Evolutionary conservation across 305 asterid species (phyloP).

Genomic region (Fraxinus angustifolia): DNA sequence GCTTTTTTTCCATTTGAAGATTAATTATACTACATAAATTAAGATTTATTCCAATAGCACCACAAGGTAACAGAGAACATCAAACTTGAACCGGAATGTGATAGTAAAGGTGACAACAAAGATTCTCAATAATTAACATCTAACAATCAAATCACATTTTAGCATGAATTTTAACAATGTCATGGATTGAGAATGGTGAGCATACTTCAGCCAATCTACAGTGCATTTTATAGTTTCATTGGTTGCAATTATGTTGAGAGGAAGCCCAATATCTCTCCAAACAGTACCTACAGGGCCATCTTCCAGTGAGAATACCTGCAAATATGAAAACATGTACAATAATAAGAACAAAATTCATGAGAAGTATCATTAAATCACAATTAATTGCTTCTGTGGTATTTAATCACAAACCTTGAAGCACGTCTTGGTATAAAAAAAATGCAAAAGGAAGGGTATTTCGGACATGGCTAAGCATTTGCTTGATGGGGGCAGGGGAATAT

Average conservation of each 20-base stretch:
- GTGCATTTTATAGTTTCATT: slow-evolving; percentile 42
- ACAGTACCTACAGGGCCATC: slow-evolving; percentile 61
- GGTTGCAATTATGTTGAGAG: slow-evolving; percentile 39
- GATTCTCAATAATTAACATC: not conserved
- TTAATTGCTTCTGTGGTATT: not conserved
- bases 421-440: not conserved
- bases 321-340: not conserved
- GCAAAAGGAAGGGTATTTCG: not conserved
- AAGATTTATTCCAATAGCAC: not conserved
- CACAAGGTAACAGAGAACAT: not conserved
- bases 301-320: slow-evolving; percentile 74
- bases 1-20: not conserved
- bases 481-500: not conserved
- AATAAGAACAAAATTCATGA: not conserved
- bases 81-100: not conserved
- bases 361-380: not conserved
- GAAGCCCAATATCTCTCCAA: slow-evolving; percentile 63
- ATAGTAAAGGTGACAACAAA: not conserved
- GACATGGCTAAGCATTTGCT: not conserved
- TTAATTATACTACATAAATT: not conserved
- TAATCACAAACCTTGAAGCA: not conserved
- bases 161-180: slow-evolving; percentile 3
- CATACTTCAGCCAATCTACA: slow-evolving; percentile 95
- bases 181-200: not conserved
- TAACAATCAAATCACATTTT: not conserved